These are phyloP conservation scores for Schizophyllum commune DNA, from an alignment of 1,284 basidiomycete genomes.

Conservation along the genomic window DNA sequence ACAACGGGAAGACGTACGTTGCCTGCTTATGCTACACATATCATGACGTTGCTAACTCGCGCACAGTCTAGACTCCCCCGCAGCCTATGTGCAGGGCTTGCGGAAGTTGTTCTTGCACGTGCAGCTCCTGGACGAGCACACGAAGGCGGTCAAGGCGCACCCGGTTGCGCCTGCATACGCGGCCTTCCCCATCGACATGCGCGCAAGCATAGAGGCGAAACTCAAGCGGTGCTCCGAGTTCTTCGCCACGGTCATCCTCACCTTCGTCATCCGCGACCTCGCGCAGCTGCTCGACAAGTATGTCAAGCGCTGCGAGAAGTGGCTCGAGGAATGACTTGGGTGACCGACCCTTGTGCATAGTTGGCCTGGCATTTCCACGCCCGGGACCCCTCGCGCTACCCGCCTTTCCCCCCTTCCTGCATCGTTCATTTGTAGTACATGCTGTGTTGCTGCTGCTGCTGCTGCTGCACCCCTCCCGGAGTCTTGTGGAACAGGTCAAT, in stretches of 20 bases:
- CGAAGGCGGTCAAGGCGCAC: constrained; percentile 60
- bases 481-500: not conserved
- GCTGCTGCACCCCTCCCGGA: not conserved
- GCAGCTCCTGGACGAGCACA: constrained; percentile 85
- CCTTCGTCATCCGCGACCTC: constrained; percentile 84
- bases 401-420: constrained; percentile 1
- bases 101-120: constrained; percentile 67
- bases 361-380: not conserved
- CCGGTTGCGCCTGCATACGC: constrained; percentile 65
- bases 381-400: constrained; percentile 2
- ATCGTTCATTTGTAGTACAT: not conserved
- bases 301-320: constrained; percentile 84
- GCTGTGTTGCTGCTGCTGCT: not conserved
- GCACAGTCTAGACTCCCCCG: constrained; percentile 77
- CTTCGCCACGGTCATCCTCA: constrained; percentile 82
- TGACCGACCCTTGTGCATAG: not conserved
- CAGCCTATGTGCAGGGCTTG: constrained; percentile 77
- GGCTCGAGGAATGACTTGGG: constrained; percentile 58
- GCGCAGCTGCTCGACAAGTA: constrained; percentile 87
- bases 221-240: constrained; percentile 83
- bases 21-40: constrained; percentile 8
- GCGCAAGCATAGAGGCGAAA: constrained; percentile 61
- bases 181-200: constrained; percentile 58
- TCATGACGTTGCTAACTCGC: constrained; percentile 9
- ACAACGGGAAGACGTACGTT: constrained; percentile 78